Evolutionary conservation across 441 rosid genomes (phyloP).

Genomic region (Cnidoscolus chayamansa): DNA sequence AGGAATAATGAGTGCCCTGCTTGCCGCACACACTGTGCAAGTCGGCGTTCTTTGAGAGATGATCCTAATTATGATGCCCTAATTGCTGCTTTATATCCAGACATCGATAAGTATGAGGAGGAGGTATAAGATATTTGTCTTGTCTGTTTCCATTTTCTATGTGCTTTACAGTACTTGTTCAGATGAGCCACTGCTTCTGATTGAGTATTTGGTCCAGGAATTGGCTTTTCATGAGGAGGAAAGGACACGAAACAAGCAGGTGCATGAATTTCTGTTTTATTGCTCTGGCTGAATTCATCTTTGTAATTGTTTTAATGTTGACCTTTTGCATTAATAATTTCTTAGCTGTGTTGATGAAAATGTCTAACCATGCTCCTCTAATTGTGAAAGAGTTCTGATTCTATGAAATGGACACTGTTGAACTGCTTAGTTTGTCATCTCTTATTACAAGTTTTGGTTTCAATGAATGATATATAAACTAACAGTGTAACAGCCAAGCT

Average conservation of each 20-base stretch:
- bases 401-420: slow-evolving; percentile 1
- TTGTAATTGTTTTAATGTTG: neutral
- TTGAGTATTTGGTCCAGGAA: slow-evolving; percentile 39
- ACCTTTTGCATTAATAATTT: neutral
- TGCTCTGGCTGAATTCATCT: slow-evolving; percentile 19
- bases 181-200: slow-evolving; percentile 23
- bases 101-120: slow-evolving; percentile 76
- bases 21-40: slow-evolving; percentile 98
- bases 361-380: neutral
- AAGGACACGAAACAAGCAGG: slow-evolving; percentile 62
- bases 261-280: slow-evolving; percentile 24
- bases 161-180: slow-evolving; percentile 13
- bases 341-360: neutral
- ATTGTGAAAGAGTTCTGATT: neutral
- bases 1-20: slow-evolving; percentile 99
- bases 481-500: neutral
- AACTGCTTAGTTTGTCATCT: neutral
- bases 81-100: slow-evolving; percentile 74
- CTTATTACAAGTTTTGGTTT: neutral
- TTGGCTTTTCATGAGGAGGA: slow-evolving; percentile 74
- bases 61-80: slow-evolving; percentile 90
- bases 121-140: slow-evolving; percentile 50
- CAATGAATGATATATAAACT: neutral
- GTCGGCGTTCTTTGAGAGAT: slow-evolving; percentile 93
- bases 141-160: slow-evolving; percentile 10